Percentiles rank a stretch among this genome's conserved stretches.
These are phyloP conservation scores for Pichia cephalocereana DNA, from an alignment of 805 yeast genomes.

Conservation along the genomic window DNA sequence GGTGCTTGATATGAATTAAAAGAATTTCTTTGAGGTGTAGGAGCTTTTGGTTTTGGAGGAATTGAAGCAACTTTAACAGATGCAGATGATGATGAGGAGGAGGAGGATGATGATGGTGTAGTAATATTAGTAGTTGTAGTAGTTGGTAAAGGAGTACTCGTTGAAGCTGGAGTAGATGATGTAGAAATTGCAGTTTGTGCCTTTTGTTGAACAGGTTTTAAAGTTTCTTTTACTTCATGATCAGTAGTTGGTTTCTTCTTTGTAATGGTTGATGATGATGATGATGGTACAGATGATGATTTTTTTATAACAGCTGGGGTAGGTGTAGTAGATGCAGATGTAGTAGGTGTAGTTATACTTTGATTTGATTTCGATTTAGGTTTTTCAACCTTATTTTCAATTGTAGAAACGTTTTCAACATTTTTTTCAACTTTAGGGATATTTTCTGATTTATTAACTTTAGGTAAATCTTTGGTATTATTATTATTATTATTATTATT, in stretches of 20 bases:
- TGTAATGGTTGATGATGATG: neutral
- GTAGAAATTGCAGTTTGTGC: neutral
- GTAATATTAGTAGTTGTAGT: neutral
- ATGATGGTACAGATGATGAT: neutral
- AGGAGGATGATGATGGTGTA: neutral
- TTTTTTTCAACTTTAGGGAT: constrained; percentile 1
- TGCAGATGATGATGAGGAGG: neutral
- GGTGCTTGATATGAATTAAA: neutral
- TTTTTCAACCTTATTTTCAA: constrained; percentile 33
- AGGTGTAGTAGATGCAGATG: neutral
- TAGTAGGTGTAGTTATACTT: neutral
- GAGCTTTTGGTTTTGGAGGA: neutral
- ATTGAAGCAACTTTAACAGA: neutral
- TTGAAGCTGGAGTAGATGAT: neutral
- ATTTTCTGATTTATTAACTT: neutral
- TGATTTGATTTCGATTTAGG: constrained; percentile 6
- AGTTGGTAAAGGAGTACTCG: neutral
- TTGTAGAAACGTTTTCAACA: constrained; percentile 21
- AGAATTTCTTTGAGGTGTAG: neutral
- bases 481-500: neutral
- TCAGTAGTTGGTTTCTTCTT: neutral
- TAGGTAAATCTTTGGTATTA: constrained; percentile 2
- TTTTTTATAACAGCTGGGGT: too few species aligned
- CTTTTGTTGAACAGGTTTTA: neutral
- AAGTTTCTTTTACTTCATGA: neutral